Evolutionary conservation across 306 rosid species (phyloP).

Genomic region (Cyamopsis tetragonoloba): DNA sequence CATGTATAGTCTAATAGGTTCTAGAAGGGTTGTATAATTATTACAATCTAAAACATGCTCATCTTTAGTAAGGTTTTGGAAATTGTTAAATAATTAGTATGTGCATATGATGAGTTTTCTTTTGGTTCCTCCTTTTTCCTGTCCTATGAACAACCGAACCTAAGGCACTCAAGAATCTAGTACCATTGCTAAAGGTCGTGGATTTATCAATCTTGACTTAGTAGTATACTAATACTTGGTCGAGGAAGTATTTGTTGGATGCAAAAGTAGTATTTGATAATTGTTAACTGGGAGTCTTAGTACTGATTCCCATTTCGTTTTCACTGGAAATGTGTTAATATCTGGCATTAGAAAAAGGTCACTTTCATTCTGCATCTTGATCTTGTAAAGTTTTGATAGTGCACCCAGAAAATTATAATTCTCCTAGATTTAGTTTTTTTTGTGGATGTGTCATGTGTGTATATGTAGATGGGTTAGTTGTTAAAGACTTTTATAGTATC

Average conservation of each 20-base stretch:
- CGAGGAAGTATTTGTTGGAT: not conserved
- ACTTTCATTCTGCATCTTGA: not conserved
- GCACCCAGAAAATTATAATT: not conserved
- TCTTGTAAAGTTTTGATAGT: not conserved
- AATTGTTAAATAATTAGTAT: not conserved
- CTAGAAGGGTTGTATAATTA: not conserved
- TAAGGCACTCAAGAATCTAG: not conserved
- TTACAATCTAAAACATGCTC: not conserved
- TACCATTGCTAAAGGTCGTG: constrained; percentile 4
- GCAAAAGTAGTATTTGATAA: not conserved
- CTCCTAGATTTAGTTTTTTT: not conserved
- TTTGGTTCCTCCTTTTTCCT: not conserved
- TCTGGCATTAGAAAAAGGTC: not conserved
- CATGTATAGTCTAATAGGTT: not conserved
- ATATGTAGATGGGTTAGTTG: too few species aligned
- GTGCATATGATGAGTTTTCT: not conserved
- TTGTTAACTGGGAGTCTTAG: not conserved
- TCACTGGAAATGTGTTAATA: not conserved
- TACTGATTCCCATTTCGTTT: not conserved
- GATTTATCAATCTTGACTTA: not conserved
- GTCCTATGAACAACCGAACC: not conserved
- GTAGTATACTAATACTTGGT: not conserved
- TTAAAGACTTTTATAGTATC: too few species aligned
- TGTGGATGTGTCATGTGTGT: not conserved
- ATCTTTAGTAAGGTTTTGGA: not conserved